These are phyloP conservation scores for Sugiyamaella floridensis DNA, from an alignment of 805 yeast genomes.

Conservation along the genomic window DNA sequence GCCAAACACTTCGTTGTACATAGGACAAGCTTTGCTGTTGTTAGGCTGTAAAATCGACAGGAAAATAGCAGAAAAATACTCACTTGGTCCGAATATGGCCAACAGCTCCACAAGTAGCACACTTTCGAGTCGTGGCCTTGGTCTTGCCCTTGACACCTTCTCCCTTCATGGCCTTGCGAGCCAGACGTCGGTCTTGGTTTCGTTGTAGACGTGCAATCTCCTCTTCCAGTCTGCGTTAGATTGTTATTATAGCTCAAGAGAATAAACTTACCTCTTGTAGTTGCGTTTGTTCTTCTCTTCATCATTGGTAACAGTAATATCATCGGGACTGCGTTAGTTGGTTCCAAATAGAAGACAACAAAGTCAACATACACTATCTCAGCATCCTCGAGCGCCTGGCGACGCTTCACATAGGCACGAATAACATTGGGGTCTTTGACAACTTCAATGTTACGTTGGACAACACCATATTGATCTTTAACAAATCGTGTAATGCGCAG, in stretches of 20 bases:
- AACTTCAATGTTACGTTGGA: slow-evolving; percentile 72
- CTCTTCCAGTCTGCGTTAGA: slow-evolving; percentile 46
- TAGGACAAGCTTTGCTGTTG: slow-evolving; percentile 65
- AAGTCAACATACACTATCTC: slow-evolving; percentile 40
- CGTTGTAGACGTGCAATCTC: slow-evolving; percentile 78
- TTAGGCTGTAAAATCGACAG: slow-evolving; percentile 1
- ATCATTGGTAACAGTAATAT: slow-evolving; percentile 70
- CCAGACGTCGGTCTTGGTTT: slow-evolving; percentile 59
- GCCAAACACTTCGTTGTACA: slow-evolving; percentile 50
- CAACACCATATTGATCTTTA: slow-evolving; percentile 75
- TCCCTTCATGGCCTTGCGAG: slow-evolving; percentile 45
- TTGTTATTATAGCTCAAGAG: neutral
- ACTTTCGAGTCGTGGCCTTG: slow-evolving; percentile 67
- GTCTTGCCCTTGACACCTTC: slow-evolving; percentile 60
- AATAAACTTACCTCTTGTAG: slow-evolving; percentile 42
- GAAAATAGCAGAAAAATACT: slow-evolving; percentile 1
- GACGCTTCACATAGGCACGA: slow-evolving; percentile 69
- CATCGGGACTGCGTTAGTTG: slow-evolving; percentile 41
- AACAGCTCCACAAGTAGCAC: slow-evolving; percentile 91
- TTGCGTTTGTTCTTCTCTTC: slow-evolving; percentile 74
- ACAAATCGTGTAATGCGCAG: slow-evolving; percentile 70
- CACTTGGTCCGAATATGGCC: slow-evolving; percentile 88
- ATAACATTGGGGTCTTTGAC: slow-evolving; percentile 83
- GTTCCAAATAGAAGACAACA: neutral
- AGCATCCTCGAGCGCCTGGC: slow-evolving; percentile 56